Evolutionary conservation across 2,329 filamentous ascomycete species (phyloP), one percentile per base, ranked within the genome.

Genomic region (Fusarium albosuccineum): DNA sequence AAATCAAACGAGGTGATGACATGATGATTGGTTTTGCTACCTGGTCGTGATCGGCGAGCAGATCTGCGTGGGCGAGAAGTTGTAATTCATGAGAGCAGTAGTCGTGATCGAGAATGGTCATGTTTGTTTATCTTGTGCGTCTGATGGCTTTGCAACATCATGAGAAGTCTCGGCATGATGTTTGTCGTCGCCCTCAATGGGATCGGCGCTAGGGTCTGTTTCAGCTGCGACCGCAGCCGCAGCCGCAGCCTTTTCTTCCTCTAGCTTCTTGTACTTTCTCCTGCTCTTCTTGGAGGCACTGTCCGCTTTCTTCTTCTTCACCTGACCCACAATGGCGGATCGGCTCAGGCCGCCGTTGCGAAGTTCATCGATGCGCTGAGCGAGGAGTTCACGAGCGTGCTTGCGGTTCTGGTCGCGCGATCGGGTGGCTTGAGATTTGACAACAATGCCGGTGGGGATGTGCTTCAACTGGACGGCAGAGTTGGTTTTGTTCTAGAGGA

Each of bases 391-490:
- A 40, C 94, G 87, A 11, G 96, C 96, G 65, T 93, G 91, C 78
- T 92, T 94, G 66, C 94, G 88, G 77, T 99, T 99, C 79, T 97
- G 92, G 59, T 87, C 87, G 16, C 93, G 89, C 2, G 92, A 97
- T 48, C 96, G 90, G 9, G 96, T 98, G 17, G 91, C 93, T 80
- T 99, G 96, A 57, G 89, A 95, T 81, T 99, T 99, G 66, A 99
- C 88, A 13, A 98, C 94, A 54, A 97, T 89, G 64, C 95, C 95
- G 1, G 94, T 97, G 6, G 95, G 93, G 14, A 92, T 81, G 78
- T 99, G 96, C 70, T 91, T 96, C 36, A 99, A 85, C 77, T 99
- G 96, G 3, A 97, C 95, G 37, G 95, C 95, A 0, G 93, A 97
- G 68, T 90, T 94, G 27, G 96, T 99, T 88, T 99, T 99, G 81